Percentiles rank a stretch among this genome's conserved stretches.
phyloP scores from a whole-genome alignment of 495 filamentous ascomycete genomes.

The Daldinia caldariorum region DNA sequence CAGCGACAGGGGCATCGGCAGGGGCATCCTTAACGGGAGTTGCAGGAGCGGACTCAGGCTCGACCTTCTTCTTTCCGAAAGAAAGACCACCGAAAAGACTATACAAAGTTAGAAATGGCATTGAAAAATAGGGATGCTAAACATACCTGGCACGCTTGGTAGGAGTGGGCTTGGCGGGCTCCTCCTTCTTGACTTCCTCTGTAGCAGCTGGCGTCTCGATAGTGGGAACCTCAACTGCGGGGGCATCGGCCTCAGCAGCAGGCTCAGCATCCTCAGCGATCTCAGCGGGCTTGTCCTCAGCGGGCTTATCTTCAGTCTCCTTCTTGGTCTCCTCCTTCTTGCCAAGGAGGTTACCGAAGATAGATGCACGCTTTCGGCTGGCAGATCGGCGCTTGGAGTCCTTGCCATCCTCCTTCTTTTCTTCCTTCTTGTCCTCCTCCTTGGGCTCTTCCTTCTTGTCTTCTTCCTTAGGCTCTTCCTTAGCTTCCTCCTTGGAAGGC shows the following conservation, averaged over 20 bases:
- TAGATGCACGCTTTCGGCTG: constrained; percentile 84
- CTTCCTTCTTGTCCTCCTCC: constrained; percentile 56
- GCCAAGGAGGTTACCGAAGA: constrained; percentile 79
- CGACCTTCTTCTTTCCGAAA: constrained; percentile 63
- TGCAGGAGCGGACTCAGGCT: constrained; percentile 49
- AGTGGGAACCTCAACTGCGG: constrained; percentile 43
- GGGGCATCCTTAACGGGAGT: constrained; percentile 49
- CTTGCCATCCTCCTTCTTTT: constrained; percentile 61
- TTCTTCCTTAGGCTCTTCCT: constrained; percentile 54
- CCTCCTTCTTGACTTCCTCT: constrained; percentile 49
- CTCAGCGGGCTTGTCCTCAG: constrained; percentile 52
- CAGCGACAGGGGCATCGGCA: constrained; percentile 57
- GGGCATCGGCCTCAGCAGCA: constrained; percentile 38
- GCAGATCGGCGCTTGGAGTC: constrained; percentile 74
- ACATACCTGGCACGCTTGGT: constrained; percentile 57
- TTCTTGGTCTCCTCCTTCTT: constrained; percentile 79
- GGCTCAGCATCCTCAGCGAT: constrained; percentile 44
- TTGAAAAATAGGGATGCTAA: background rate
- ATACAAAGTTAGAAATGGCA: constrained; percentile 40
- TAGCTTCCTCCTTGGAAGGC: constrained; percentile 61
- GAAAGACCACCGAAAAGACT: constrained; percentile 65
- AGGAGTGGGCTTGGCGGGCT: constrained; percentile 50
- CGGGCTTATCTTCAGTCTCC: constrained; percentile 60
- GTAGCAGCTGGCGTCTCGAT: constrained; percentile 49
- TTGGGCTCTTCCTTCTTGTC: constrained; percentile 54